These are phyloP conservation scores for Hortiboletus rubellus DNA, from an alignment of 1,284 basidiomycete genomes.

Conservation along the genomic window DNA sequence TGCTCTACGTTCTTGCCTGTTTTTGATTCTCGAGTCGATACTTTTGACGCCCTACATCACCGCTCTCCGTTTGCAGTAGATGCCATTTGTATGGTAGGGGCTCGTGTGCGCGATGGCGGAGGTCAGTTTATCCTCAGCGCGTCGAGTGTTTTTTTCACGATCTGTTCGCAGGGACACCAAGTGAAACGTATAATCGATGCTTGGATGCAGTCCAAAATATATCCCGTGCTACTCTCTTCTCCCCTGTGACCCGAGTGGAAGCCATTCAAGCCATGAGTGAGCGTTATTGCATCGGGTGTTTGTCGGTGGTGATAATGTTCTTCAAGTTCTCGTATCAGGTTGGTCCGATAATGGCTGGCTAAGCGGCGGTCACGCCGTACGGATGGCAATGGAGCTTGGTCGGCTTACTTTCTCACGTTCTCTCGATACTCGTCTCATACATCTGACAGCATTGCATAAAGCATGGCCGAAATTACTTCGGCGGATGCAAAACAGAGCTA, in stretches of 20 bases:
- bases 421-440: conserved; percentile 12
- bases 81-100: conserved; percentile 87
- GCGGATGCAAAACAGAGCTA: conserved; percentile 67
- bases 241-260: conserved; percentile 78
- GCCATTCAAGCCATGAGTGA: conserved; percentile 88
- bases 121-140: conserved; percentile 44
- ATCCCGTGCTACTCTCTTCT: conserved; percentile 82
- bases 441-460: conserved; percentile 73
- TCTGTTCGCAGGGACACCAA: conserved; percentile 50
- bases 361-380: conserved; percentile 86
- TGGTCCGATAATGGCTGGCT: conserved; percentile 94
- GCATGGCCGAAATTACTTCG: conserved; percentile 83
- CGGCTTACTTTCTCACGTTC: conserved; percentile 28
- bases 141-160: conserved; percentile 4
- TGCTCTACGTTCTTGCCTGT: conserved; percentile 89
- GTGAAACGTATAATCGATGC: conserved; percentile 64
- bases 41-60: conserved; percentile 76
- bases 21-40: conserved; percentile 77
- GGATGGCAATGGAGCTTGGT: conserved; percentile 92
- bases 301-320: conserved; percentile 9
- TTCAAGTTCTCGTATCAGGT: conserved; percentile 77
- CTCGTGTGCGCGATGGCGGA: conserved; percentile 84
- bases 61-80: conserved; percentile 85
- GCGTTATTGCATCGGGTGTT: conserved; percentile 28
- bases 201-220: conserved; percentile 83